Percentiles rank a stretch among this genome's conserved stretches.
Conservation (phyloP, 2,329 filamentous ascomycete genomes). For the Hirsutella thompsonii region DNA sequence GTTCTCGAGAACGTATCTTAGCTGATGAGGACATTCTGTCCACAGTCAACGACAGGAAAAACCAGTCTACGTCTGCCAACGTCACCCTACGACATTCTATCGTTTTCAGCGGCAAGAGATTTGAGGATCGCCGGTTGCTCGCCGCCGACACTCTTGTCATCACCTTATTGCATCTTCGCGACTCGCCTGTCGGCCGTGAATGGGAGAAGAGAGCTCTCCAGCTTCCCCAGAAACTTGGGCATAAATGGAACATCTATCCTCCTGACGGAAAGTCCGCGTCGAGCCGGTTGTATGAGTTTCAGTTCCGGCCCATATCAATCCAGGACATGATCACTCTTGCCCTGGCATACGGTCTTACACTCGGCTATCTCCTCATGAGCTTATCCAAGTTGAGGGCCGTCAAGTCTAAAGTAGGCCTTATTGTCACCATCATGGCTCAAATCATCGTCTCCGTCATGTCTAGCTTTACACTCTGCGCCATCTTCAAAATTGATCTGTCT, state of each 20-base stretch:
- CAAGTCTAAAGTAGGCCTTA: constrained; percentile 62
- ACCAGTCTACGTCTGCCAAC: constrained; percentile 54
- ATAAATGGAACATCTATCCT: constrained; percentile 55
- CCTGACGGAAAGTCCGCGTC: constrained; percentile 36
- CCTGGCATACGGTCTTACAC: constrained; percentile 50
- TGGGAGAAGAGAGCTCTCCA: constrained; percentile 50
- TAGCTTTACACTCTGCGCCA: constrained; percentile 67
- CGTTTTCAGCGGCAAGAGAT: constrained; percentile 71
- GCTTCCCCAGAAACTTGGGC: constrained; percentile 33
- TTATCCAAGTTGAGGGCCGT: constrained; percentile 59
- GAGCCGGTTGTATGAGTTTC: constrained; percentile 63
- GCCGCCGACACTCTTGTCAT: constrained; percentile 70
- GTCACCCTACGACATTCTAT: constrained; percentile 65
- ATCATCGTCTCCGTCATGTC: constrained; percentile 61
- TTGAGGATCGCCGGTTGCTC: constrained; percentile 51
- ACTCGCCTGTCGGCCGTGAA: constrained; percentile 48
- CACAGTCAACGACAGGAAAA: constrained; percentile 56
- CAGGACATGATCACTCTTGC: constrained; percentile 52
- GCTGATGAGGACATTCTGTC: constrained; percentile 48
- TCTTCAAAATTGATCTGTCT: constrained; percentile 63
- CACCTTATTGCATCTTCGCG: constrained; percentile 56
- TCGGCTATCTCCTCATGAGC: constrained; percentile 52
- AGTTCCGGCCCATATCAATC: constrained; percentile 59
- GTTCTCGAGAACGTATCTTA: constrained; percentile 43
- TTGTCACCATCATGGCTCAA: constrained; percentile 57